These are phyloP conservation scores for Lagenidium giganteum DNA, from an alignment of 352 stramenopile genomes.

Conservation along the genomic window DNA sequence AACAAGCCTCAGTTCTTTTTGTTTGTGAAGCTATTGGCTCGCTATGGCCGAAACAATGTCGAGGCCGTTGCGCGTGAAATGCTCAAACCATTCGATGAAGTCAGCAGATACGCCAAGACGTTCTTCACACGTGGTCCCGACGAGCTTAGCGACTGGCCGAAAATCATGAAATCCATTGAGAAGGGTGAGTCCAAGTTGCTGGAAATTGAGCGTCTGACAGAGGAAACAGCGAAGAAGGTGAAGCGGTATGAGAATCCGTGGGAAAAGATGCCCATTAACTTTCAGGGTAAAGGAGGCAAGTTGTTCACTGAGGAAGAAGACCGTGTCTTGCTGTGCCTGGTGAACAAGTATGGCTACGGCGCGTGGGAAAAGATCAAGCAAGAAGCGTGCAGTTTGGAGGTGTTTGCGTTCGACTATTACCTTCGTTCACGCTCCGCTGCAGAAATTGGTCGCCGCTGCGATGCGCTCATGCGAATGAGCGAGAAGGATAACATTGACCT, in stretches of 20 bases:
- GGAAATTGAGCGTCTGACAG: slow-evolving; percentile 79
- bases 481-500: slow-evolving; percentile 91
- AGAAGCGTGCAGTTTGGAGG: slow-evolving; percentile 89
- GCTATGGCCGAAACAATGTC: slow-evolving; percentile 71
- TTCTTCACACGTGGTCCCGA: slow-evolving; percentile 70
- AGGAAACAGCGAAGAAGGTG: slow-evolving; percentile 71
- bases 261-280: slow-evolving; percentile 87
- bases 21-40: slow-evolving; percentile 80
- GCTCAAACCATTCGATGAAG: slow-evolving; percentile 75
- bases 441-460: slow-evolving; percentile 95
- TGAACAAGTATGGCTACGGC: slow-evolving; percentile 97
- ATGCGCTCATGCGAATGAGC: slow-evolving; percentile 93
- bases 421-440: slow-evolving; percentile 94
- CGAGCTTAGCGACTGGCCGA: slow-evolving; percentile 74
- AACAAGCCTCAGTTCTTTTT: slow-evolving; percentile 87
- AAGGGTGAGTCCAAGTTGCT: slow-evolving; percentile 85
- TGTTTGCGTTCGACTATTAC: slow-evolving; percentile 99
- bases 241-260: slow-evolving; percentile 76
- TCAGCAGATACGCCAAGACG: slow-evolving; percentile 54
- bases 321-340: slow-evolving; percentile 95
- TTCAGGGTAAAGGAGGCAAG: slow-evolving; percentile 88
- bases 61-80: slow-evolving; percentile 79
- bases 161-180: slow-evolving; percentile 85
- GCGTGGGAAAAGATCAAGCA: slow-evolving; percentile 96
- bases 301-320: slow-evolving; percentile 98